phyloP scores from a whole-genome alignment of 2,329 filamentous ascomycete species.

The Diaporthe helianthi region DNA sequence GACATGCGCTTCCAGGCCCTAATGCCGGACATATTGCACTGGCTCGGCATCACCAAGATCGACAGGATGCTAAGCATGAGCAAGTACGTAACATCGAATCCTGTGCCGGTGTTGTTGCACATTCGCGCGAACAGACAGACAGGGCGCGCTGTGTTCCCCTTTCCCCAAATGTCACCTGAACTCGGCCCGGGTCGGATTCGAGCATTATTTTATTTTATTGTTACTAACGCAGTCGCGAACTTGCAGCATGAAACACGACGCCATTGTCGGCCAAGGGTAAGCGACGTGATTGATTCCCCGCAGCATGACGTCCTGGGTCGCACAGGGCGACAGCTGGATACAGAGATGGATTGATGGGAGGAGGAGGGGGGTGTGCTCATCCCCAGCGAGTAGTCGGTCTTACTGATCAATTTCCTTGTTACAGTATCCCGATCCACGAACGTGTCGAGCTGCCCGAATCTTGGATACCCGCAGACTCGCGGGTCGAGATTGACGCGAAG shows the following conservation, averaged over 20 bases:
- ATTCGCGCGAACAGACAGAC: not conserved
- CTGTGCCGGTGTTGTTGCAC: constrained; percentile 3
- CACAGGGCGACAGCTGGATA: no score
- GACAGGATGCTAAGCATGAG: constrained; percentile 99
- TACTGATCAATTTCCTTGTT: constrained; percentile 34
- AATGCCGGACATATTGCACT: constrained; percentile 97
- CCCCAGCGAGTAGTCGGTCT: not conserved
- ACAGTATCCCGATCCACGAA: constrained; percentile 83
- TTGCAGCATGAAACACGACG: constrained; percentile 85
- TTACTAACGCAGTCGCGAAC: constrained; percentile 26
- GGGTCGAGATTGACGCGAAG: constrained; percentile 99
- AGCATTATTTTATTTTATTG: not conserved
- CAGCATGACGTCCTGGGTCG: no score
- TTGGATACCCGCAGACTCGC: constrained; percentile 90
- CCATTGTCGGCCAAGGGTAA: constrained; percentile 82
- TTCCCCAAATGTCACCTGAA: not conserved
- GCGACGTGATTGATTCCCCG: constrained; percentile 38
- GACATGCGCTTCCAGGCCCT: constrained; percentile 97
- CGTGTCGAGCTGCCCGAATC: constrained; percentile 91
- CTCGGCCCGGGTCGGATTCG: constrained; percentile 20
- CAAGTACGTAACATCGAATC: constrained; percentile 65
- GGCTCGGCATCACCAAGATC: constrained; percentile 98
- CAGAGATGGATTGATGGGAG: no score
- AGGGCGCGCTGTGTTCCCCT: not conserved
- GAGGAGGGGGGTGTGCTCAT: not conserved